phyloP scores from a whole-genome alignment of 495 filamentous ascomycete genomes.

The Aspergillus asperescens region DNA sequence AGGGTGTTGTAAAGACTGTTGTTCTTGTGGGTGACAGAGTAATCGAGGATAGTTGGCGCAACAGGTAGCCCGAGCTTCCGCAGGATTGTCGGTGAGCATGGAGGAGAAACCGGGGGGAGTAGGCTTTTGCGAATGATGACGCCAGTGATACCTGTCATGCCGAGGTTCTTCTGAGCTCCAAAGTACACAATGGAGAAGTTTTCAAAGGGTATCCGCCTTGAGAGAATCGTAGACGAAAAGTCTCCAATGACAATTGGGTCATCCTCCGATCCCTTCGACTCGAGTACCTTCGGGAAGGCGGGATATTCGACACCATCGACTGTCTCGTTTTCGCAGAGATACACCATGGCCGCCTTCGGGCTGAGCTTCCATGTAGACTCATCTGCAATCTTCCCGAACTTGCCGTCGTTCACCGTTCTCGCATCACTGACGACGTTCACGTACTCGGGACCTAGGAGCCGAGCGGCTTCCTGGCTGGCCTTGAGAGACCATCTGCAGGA shows the following conservation, averaged over 20 bases:
- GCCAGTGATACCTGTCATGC: slow-evolving; percentile 78
- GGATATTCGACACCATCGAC: slow-evolving; percentile 91
- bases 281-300: slow-evolving; percentile 60
- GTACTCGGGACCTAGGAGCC: slow-evolving; percentile 68
- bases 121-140: slow-evolving; percentile 73
- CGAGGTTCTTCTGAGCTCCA: slow-evolving; percentile 75
- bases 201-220: slow-evolving; percentile 58
- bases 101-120: slow-evolving; percentile 55
- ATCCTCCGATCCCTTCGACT: slow-evolving; percentile 45
- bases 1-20: slow-evolving; percentile 93
- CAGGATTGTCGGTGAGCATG: slow-evolving; percentile 57
- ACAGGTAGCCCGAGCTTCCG: slow-evolving; percentile 66
- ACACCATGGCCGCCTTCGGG: slow-evolving; percentile 67
- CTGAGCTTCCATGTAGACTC: slow-evolving; percentile 74
- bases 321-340: slow-evolving; percentile 86
- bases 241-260: slow-evolving; percentile 72
- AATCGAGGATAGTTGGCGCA: slow-evolving; percentile 72
- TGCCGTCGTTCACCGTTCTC: slow-evolving; percentile 65
- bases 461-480: slow-evolving; percentile 76
- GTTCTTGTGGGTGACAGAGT: slow-evolving; percentile 75
- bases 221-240: slow-evolving; percentile 71
- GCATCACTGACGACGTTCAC: slow-evolving; percentile 76
- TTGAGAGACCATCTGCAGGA: slow-evolving; percentile 71
- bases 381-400: slow-evolving; percentile 78
- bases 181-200: slow-evolving; percentile 55